Conservation (phyloP, 1,284 basidiomycete species). For the Ustilago esculenta region DNA sequence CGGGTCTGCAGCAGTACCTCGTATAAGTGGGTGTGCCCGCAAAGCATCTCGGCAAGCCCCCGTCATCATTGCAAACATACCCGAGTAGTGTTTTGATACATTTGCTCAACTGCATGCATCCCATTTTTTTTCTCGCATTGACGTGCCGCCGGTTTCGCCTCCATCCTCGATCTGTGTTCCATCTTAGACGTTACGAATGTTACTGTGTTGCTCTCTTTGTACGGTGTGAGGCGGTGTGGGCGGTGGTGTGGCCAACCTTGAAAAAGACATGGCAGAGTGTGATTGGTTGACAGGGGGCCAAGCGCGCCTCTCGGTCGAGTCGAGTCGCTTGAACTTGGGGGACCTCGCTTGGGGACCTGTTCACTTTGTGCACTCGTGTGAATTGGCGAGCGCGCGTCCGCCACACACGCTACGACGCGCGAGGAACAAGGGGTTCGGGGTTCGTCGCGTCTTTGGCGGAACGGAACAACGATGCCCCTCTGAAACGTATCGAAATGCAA, state of each 20-base stretch:
- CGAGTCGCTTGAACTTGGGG: no score
- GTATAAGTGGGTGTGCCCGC: constrained; percentile 41
- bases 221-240: no score
- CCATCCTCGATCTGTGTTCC: constrained; percentile 1
- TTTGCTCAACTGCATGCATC: constrained; percentile 38
- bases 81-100: constrained; percentile 47
- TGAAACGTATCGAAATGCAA: no score
- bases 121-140: constrained; percentile 17
- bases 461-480: no score
- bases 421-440: no score
- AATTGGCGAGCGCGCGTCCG: no score
- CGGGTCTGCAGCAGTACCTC: constrained; percentile 72
- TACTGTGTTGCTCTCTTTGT: constrained; percentile 1
- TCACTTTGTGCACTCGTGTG: no score
- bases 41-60: not conserved
- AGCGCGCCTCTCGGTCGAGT: not conserved
- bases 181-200: constrained; percentile 33
- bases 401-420: no score
- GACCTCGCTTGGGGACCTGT: no score
- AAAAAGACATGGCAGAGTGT: constrained; percentile 2
- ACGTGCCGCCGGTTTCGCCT: not conserved
- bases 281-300: constrained; percentile 1
- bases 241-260: no score
- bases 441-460: no score
- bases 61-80: constrained; percentile 39